Base-by-base conservation (phyloP, 179 eudicot genomes). In the Silene vulgaris region DNA sequence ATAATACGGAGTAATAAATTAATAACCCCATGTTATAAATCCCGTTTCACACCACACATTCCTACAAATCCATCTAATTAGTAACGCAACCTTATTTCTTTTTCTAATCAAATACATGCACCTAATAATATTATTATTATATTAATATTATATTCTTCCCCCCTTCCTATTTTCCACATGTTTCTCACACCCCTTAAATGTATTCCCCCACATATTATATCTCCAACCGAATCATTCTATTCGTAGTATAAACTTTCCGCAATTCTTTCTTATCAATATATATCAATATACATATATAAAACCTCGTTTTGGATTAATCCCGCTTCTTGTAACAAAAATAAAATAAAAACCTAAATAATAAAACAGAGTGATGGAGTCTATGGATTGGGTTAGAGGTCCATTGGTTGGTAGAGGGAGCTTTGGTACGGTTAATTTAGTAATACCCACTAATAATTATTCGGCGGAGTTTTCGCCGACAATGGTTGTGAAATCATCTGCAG, bases 371-470 rank as follows among this genome's bases (percentile, higher is more conserved):
- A 14, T 56, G 30, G 17, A 69, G 69, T 40, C 20, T 76, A 89
- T 90, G 92, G 90, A 89, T 80, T 91, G 90, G 91, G 72, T 88
- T 59, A 81, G 90, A 19, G 94, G 96, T 8, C 75, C 80, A 1
- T 40, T 65, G 8, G 48, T 92, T 12, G 97, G 97, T 2, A 86
- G 82, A 72, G 97, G 97, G 54, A 91, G 92, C 78, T 93, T 87
- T 63, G 96, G 86, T 0, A 84, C 84, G 0, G 98, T 93, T 0
- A 89, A 71, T 66, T 74, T 93, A 61, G 97, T 89, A 3, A 76
- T 69, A n/a, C 86, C 89, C 57, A 83, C 20, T 16, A 65, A 70
- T 16, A 65, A 70, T 73, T 5, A 0, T 2, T 68, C 84, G 12
- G 64, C 79, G 8, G 11, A 80, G 8, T 80, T 85, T 82, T 71